Base-by-base conservation (phyloP, 768 basidiomycete species). In the Serendipita sp. region DNA sequence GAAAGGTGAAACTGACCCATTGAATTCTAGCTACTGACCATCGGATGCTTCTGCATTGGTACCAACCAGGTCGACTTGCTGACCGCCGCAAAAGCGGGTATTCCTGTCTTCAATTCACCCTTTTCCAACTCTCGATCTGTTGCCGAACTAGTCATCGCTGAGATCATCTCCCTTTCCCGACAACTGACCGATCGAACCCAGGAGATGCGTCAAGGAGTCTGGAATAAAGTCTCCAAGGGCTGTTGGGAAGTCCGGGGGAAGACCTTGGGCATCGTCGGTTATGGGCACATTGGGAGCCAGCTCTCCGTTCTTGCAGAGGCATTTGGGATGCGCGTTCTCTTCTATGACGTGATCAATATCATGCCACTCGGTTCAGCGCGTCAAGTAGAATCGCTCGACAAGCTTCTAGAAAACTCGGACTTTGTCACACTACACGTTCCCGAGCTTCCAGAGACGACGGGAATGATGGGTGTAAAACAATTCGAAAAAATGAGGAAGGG, bases 21-120 rank as follows among this genome's bases (percentile, higher is more conserved):
- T 40, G 37, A 11, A 8, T 3, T 44, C 10, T 70, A 99, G 93
- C 87, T 99, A 52, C 81, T 97, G 11, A 90, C 86, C 71, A 91
- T 98, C 67, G 95, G 96, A 10, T 99, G 96, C 74, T 99, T 99
- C 81, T 99, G 96, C 76, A 99, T 99, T 68, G 96, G 96, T 62
- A 94, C 91, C 63, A 98, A 98, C 75, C 96, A 98, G 74, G 96
- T 98, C 68, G 93, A 97, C 72, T 84, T 99, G 52, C 66, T 72
- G 60, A 83, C 87, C 2, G 92, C 94, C 29, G 84, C 87, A 40
- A 82, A 83, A 63, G 83, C 88, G 62, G 96, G 96, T 65, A 88
- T 99, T 68, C 91, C 95, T 33, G 95, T 99, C 64, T 99, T 99
- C 81, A 99, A 99, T 75, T 98, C 96, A 3, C 96, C 96, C 40